Conservation (phyloP, 2,329 filamentous ascomycete species). For the Penicillium decumbens region DNA sequence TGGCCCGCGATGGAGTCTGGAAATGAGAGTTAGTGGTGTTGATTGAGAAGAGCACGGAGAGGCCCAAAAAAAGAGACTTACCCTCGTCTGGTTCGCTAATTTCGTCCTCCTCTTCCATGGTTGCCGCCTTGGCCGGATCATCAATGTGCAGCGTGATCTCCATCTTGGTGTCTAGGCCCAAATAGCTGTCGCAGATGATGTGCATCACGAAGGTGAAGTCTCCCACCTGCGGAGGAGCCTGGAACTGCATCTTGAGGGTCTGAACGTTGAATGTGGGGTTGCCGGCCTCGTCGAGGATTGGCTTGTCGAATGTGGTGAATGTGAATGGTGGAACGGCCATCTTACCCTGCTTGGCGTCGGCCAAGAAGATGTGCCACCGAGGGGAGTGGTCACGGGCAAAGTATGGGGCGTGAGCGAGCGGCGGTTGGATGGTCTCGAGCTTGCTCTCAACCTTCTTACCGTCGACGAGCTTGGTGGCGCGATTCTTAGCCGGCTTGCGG, state of each 20-base stretch:
- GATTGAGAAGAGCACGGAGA: not conserved
- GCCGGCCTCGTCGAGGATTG: conserved; percentile 72
- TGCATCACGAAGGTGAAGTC: conserved; percentile 95
- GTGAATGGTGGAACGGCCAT: conserved; percentile 95
- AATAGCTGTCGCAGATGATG: conserved; percentile 87
- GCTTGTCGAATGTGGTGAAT: conserved; percentile 89
- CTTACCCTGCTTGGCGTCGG: conserved; percentile 89
- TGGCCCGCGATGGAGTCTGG: conserved; percentile 83
- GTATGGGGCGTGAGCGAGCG: conserved; percentile 85
- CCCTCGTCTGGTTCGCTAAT: conserved; percentile 98
- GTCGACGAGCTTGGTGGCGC: conserved; percentile 56
- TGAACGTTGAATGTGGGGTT: conserved; percentile 92
- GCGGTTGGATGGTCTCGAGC: conserved; percentile 64
- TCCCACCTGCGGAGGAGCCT: conserved; percentile 84
- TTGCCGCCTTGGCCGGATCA: conserved; percentile 76
- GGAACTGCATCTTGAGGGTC: conserved; percentile 95
- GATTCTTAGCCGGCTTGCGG: conserved; percentile 61
- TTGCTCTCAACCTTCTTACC: conserved; percentile 54
- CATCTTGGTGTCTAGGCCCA: conserved; percentile 88
- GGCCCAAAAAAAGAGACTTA: conserved; percentile 47
- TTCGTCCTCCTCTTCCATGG: conserved; percentile 80
- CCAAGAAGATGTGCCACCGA: conserved; percentile 89
- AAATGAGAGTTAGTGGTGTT: not conserved
- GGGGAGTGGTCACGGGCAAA: conserved; percentile 85
- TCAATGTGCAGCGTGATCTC: conserved; percentile 86